Evolutionary conservation across 2,329 filamentous ascomycete species (phyloP), one percentile per base, ranked within the genome.

Genomic region (Diaporthe ampelina): DNA sequence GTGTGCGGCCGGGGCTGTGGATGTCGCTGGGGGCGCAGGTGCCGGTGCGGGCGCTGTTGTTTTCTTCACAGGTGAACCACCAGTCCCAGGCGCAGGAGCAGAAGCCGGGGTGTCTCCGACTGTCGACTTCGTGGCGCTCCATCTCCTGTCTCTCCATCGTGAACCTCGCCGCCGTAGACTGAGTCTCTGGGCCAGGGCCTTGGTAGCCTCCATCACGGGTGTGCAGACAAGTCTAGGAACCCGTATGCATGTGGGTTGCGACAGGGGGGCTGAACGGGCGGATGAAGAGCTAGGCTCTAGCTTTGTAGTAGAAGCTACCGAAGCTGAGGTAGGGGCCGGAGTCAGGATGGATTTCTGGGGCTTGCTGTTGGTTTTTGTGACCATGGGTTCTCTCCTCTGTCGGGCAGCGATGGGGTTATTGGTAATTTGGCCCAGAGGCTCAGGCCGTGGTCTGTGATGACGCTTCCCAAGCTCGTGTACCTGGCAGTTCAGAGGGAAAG

Each of bases 191-290:
- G 74, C 74, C 59, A 76, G 74, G 24, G 73, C 73, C 63, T 76
- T 76, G 68, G 74, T 76, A 29, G 74, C 74, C 72, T 76, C 74
- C 74, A 76, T 76, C 68, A 61, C 67, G 50, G 74, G 74, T 63
- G 29, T 63, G 68, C 72, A 75, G 74, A 32, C n/a, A 65, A 37
- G 54, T 63, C 43, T 57, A 5, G 43, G 56, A 67, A 65, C 37
- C 21, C 68, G 61, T 76, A 68, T 72, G 72, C 74, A 76, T 74
- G 54, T 40, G 74, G 61, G 48, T 56, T 32, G 48, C 13, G 61
- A 59, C 61, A 45, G 63, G 35, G 45, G 45, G 24, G 57, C 32
- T 43, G 56, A 32, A 32, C 13, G 45, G 45, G 45, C 69, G 69
- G 54, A n/a, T 35, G 50, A n/a, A 45, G 69, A 56, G 57, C 57